A percentile compares a stretch with the other conserved stretches of the same genome.
These are phyloP conservation scores for Bidens hawaiensis DNA, from an alignment of 140 eudicot species.

Conservation along the genomic window DNA sequence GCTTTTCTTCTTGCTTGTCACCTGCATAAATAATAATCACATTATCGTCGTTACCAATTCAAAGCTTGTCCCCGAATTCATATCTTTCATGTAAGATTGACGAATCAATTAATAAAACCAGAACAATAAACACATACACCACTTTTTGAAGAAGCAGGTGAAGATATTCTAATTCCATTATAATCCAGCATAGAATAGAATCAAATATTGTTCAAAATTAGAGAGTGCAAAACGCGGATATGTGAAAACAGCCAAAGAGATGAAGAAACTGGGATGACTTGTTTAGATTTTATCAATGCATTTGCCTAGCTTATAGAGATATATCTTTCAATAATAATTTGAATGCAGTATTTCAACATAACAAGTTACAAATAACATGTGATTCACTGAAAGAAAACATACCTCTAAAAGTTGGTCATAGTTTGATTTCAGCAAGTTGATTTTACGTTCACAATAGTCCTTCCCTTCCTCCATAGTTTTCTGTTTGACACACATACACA, in stretches of 20 bases:
- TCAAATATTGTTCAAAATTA: no score
- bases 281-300: no score
- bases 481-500: conserved; percentile 30
- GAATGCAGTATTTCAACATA: background rate
- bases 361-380: background rate
- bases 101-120: no score
- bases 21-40: conserved; percentile 42
- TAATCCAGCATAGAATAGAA: no score
- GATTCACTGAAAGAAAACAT: conserved; percentile 7
- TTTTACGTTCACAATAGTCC: conserved; percentile 91
- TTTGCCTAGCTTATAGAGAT: no score
- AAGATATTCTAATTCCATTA: no score
- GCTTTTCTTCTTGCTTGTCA: conserved; percentile 76
- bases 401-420: conserved; percentile 98
- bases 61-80: background rate
- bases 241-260: no score
- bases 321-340: background rate
- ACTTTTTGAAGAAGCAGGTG: no score
- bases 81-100: no score
- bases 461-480: conserved; percentile 96
- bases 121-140: no score
- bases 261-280: no score
- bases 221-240: no score
- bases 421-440: conserved; percentile 83
- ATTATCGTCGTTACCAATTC: background rate